Base-by-base conservation (phyloP, 108 stramenopile species). In the Pseudonitzschia delicatissima region DNA sequence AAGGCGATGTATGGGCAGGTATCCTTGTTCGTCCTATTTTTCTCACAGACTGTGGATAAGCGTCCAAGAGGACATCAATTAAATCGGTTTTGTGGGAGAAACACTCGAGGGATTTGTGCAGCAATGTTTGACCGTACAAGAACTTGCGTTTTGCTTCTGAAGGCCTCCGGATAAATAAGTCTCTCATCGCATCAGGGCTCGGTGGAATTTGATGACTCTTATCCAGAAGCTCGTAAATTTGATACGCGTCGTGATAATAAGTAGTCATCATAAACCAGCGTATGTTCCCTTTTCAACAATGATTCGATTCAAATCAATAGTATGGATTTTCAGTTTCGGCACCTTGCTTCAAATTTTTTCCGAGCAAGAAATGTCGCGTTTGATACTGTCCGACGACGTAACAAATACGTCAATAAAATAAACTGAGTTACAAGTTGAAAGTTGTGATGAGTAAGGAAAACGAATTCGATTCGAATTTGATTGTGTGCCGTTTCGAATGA, bases 151-250 rank as follows among this genome's bases (percentile, higher is more conserved):
- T 27, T 0, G 51, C 58, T 34, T 39, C 55, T 18, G 34, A 20
- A 29, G 73, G 66, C 3, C n/a, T 0, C 20, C 64, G 57, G 13
- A 21, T 3, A 62, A 74, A 74, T 6, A 74, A 44, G 17, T 42
- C 35, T 25, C 28, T 31, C 27, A 74, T 64, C 1, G 52, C 66
- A 17, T 28, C 37, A 17, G 49, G 26, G 23, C 40, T 31, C 3
- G 65, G 65, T 1, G 73, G 73, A 18, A 57, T 45, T 15, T 66
- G 48, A 33, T 67, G 61, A 45, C 66, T 66, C 15, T 57, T 45
- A 36, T 74, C 73, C 9, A 74, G 49, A 8, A 74, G 45, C n/a
- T 49, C 66, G 33, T 67, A 66, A 34, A 74, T 53, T 67, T 74
- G 66, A 42, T 62, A 74, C 3, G 40, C 65, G 39, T 74, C 73